Percentiles rank a stretch among this genome's conserved stretches.
phyloP scores from a whole-genome alignment of 441 rosid genomes.

The Syzygium malaccense region DNA sequence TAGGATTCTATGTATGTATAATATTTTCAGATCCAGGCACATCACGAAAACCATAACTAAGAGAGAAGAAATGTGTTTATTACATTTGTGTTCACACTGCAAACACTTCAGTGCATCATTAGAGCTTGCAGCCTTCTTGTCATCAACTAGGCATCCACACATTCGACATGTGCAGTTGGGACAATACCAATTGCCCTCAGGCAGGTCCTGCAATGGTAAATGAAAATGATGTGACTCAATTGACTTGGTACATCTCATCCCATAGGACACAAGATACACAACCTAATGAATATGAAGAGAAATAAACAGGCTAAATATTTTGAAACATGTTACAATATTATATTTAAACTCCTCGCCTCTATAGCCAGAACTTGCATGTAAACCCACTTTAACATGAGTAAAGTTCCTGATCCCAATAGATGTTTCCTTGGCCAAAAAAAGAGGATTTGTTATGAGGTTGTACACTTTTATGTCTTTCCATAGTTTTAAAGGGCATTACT shows the following conservation, averaged over 20 bases:
- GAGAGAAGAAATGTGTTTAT: conserved; percentile 14
- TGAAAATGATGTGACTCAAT: not conserved
- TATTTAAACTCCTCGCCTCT: not conserved
- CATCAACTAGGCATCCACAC: conserved; percentile 67
- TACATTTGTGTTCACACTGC: conserved; percentile 95
- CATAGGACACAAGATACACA: not conserved
- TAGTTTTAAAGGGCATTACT: not conserved
- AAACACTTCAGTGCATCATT: conserved; percentile 58
- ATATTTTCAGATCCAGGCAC: conserved; percentile 1
- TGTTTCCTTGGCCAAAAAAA: not conserved
- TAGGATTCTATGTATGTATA: no score
- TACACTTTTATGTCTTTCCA: not conserved
- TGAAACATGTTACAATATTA: not conserved
- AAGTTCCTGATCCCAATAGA: not conserved
- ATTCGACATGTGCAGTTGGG: conserved; percentile 80
- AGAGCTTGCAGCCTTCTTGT: conserved; percentile 31
- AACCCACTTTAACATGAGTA: not conserved
- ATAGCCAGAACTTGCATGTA: not conserved
- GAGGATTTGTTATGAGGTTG: not conserved
- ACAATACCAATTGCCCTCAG: conserved; percentile 95
- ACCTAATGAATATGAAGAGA: not conserved
- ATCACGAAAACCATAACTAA: conserved; percentile 5
- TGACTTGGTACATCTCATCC: not conserved
- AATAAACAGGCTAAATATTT: not conserved
- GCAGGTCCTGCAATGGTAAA: conserved; percentile 57